These are phyloP conservation scores for Penicillium freii DNA, from an alignment of 2,329 filamentous ascomycete species.

Conservation along the genomic window DNA sequence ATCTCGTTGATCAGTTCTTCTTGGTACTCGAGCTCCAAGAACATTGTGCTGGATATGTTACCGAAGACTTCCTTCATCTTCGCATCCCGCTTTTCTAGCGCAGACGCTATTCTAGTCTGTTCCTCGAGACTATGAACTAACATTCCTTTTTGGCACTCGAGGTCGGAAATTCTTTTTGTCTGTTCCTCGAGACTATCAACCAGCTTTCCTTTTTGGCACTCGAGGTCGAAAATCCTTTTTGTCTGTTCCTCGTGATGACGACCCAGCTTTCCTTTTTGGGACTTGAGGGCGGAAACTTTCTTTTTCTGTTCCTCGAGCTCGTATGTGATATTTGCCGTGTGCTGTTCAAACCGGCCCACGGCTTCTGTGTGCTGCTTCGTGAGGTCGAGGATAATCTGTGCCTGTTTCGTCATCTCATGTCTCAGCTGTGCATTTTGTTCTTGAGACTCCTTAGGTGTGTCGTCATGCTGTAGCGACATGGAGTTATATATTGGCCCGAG, in stretches of 20 bases:
- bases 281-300: neutral
- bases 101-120: neutral
- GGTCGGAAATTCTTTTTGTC: neutral
- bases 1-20: neutral
- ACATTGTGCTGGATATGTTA: neutral
- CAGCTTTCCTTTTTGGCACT: neutral
- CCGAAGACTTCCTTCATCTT: neutral
- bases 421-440: neutral
- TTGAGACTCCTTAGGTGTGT: neutral
- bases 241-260: neutral
- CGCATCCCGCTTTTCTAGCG: neutral
- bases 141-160: neutral
- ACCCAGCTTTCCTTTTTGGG: neutral
- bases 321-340: neutral
- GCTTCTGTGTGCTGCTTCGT: neutral
- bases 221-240: neutral
- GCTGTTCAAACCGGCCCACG: neutral
- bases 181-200: neutral
- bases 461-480: no score
- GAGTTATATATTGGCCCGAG: neutral
- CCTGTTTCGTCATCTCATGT: neutral
- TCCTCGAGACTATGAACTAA: neutral
- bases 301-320: neutral
- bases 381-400: neutral
- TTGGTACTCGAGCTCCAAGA: neutral